A percentile compares a stretch with the other conserved stretches of the same genome.
phyloP scores from a whole-genome alignment of 1,284 basidiomycete genomes.

The Trichosporon coremiiforme region DNA sequence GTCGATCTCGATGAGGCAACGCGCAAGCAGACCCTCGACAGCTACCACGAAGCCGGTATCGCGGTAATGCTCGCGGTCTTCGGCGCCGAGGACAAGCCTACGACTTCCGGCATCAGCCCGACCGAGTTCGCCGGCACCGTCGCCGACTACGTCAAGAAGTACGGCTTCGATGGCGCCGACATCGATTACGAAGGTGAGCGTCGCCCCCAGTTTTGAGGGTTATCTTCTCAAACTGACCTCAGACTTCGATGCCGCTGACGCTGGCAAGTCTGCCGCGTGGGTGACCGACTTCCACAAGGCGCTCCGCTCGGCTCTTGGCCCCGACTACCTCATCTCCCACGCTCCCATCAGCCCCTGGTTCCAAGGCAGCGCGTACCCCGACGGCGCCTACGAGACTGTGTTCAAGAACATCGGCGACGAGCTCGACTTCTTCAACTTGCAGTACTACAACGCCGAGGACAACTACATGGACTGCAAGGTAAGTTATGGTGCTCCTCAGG shows the following conservation, averaged over 20 bases:
- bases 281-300: constrained; percentile 49
- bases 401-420: constrained; percentile 41
- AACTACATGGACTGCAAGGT: constrained; percentile 25
- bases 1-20: background rate
- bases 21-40: constrained; percentile 34
- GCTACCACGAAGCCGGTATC: constrained; percentile 56
- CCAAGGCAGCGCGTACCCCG: constrained; percentile 39
- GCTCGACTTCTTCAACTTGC: constrained; percentile 53
- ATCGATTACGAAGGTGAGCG: constrained; percentile 57
- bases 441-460: constrained; percentile 56
- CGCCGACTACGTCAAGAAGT: constrained; percentile 54
- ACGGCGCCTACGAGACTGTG: constrained; percentile 47
- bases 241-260: constrained; percentile 47
- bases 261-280: constrained; percentile 45
- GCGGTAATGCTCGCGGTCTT: constrained; percentile 23
- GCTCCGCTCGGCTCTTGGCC: constrained; percentile 39
- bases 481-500: background rate
- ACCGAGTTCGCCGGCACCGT: constrained; percentile 25
- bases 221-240: background rate
- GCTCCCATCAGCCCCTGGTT: constrained; percentile 54
- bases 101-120: background rate
- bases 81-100: constrained; percentile 35
- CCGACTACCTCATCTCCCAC: constrained; percentile 51
- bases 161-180: constrained; percentile 59
- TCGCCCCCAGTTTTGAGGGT: too few relatives aligned